Evolutionary conservation across 2,329 filamentous ascomycete species (phyloP).

Genomic region (Rhynchosporium agropyri): DNA sequence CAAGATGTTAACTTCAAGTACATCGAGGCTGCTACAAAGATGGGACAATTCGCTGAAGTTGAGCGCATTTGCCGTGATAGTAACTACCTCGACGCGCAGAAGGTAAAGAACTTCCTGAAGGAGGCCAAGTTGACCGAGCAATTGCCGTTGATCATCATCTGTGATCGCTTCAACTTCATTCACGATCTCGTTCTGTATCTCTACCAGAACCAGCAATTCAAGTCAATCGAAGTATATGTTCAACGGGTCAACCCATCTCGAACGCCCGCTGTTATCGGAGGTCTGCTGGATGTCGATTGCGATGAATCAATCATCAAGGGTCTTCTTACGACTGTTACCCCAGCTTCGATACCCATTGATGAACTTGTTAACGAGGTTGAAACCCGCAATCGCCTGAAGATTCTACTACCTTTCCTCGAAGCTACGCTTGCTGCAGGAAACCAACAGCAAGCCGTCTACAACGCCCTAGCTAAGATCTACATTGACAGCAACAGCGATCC

Average conservation of each 20-base stretch:
- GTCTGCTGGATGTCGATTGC: slow-evolving; percentile 93
- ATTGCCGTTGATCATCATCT: slow-evolving; percentile 95
- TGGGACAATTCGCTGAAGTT: slow-evolving; percentile 92
- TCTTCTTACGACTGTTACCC: slow-evolving; percentile 81
- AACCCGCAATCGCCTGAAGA: slow-evolving; percentile 90
- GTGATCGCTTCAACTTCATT: slow-evolving; percentile 98
- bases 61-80: slow-evolving; percentile 97
- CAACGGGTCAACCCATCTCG: slow-evolving; percentile 92
- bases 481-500: slow-evolving; percentile 98
- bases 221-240: slow-evolving; percentile 97
- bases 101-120: slow-evolving; percentile 99
- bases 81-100: slow-evolving; percentile 86
- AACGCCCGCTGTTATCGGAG: slow-evolving; percentile 90
- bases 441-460: slow-evolving; percentile 95
- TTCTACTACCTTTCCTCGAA: slow-evolving; percentile 94
- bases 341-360: slow-evolving; percentile 86
- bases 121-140: slow-evolving; percentile 91
- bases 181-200: slow-evolving; percentile 95
- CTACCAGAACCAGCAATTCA: slow-evolving; percentile 99
- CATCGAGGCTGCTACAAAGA: slow-evolving; percentile 92
- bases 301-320: slow-evolving; percentile 96
- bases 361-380: slow-evolving; percentile 95
- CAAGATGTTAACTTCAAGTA: slow-evolving; percentile 99
- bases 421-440: slow-evolving; percentile 86
- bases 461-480: slow-evolving; percentile 98